Evolutionary conservation across 495 filamentous ascomycete species (phyloP), one percentile per base, ranked within the genome.

Genomic region (Pseudotulostoma volvatum): DNA sequence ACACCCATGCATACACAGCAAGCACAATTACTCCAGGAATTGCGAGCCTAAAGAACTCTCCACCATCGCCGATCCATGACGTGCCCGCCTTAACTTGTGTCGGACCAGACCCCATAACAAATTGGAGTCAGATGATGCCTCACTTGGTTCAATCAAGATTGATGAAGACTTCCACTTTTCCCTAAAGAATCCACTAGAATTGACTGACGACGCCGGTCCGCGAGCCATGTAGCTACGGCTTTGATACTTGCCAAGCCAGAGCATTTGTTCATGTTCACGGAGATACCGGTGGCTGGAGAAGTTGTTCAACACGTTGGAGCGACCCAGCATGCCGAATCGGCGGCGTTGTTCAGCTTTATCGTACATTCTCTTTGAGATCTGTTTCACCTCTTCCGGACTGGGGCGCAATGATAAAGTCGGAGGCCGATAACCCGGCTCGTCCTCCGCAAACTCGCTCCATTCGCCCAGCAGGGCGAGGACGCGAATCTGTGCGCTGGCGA

Each of bases 211-310:
- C n/a, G n/a, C n/a, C n/a, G n/a, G 32, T 59, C 59, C 30, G 44
- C 46, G 4, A 46, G 38, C 19, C 46, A 42, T 28, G 47, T 56
- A 8, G 45, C 49, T 7, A 44, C 42, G 9, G 54, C 52, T 14
- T 39, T 56, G 30, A 5, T 54, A 53, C 50, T 76, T 76, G 23
- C 68, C 68, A 25, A 76, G 67, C 74, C 74, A 78, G 15, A 76
- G 66, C 74, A 77, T 77, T 49, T 79, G 75, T 50, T 79, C 75
- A 48, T 79, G 75, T 49, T 79, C 75, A 18, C 75, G 64, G n/a
- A 79, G 65, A 42, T 79, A 80, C 0, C 76, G 60, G 32, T 76
- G 70, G 3, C 68, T 68, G 19, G 65, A 67, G 54, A 80, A 79
- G 9, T 63, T 68, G 38, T 70, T 70, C 36, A 73, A 67, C 3